Evolutionary conservation across 2,329 filamentous ascomycete species (phyloP).

Genomic region (Exophiala aquamarina): DNA sequence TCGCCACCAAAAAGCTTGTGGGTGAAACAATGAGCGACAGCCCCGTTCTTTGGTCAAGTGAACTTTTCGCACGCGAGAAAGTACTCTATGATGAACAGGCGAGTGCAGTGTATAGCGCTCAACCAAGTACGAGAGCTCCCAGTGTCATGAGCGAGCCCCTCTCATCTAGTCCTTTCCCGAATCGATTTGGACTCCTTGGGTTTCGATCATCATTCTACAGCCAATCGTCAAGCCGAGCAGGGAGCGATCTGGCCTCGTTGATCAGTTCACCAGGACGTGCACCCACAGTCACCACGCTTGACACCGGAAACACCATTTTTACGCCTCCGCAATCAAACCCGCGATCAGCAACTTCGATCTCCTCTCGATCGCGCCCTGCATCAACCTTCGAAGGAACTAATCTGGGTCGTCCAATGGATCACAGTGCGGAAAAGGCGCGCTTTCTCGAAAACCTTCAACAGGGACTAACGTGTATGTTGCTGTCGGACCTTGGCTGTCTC

Average conservation of each 20-base stretch:
- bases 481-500: constrained; percentile 85
- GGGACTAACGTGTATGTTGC: constrained; percentile 75
- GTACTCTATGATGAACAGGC: constrained; percentile 42
- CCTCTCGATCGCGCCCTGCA: constrained; percentile 32
- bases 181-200: constrained; percentile 31
- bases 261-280: constrained; percentile 63
- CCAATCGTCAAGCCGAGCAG: constrained; percentile 63
- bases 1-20: constrained; percentile 80
- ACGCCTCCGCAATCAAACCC: constrained; percentile 66
- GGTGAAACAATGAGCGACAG: constrained; percentile 77
- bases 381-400: constrained; percentile 31
- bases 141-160: constrained; percentile 47
- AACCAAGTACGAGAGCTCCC: constrained; percentile 39
- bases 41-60: constrained; percentile 88
- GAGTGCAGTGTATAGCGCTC: constrained; percentile 45
- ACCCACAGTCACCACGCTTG: constrained; percentile 69
- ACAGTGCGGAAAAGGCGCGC: constrained; percentile 67
- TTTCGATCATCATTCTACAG: constrained; percentile 63
- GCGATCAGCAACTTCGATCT: constrained; percentile 35
- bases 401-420: constrained; percentile 48
- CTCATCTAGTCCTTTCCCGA: constrained; percentile 31
- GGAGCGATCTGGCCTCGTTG: constrained; percentile 60
- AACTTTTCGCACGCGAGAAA: constrained; percentile 75
- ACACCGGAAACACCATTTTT: constrained; percentile 82
- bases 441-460: constrained; percentile 78